These are phyloP conservation scores for Ganoderma lingzhi DNA, from an alignment of 1,284 basidiomycete genomes.

Conservation along the genomic window DNA sequence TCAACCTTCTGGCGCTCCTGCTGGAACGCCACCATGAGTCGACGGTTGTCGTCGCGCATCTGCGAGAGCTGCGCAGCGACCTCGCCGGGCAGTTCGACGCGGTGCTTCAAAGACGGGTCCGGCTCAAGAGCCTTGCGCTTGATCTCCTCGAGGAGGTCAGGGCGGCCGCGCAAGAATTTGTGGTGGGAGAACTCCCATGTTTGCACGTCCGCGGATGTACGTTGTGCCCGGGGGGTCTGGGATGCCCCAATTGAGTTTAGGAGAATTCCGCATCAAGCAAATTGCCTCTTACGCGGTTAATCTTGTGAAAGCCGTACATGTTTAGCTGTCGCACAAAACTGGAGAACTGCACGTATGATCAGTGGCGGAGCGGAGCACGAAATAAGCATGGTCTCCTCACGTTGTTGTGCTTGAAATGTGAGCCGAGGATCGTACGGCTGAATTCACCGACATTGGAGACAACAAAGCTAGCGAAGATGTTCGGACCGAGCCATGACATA, in stretches of 20 bases:
- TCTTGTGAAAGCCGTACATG: constrained; percentile 91
- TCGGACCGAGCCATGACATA: constrained; percentile 14
- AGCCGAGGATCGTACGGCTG: constrained; percentile 79
- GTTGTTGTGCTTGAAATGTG: constrained; percentile 87
- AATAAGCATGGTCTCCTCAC: constrained; percentile 48
- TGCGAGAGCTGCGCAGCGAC: constrained; percentile 72
- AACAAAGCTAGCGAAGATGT: constrained; percentile 60
- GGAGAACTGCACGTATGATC: constrained; percentile 66
- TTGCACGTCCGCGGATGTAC: constrained; percentile 80
- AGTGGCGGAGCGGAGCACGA: neutral
- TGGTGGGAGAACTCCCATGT: constrained; percentile 92
- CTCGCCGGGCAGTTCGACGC: constrained; percentile 82
- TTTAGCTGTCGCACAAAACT: constrained; percentile 91
- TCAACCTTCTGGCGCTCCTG: constrained; percentile 57
- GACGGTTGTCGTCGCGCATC: constrained; percentile 74
- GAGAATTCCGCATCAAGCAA: neutral
- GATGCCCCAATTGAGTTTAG: constrained; percentile 12
- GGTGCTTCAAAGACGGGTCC: constrained; percentile 68
- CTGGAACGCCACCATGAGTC: constrained; percentile 59
- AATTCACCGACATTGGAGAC: constrained; percentile 86
- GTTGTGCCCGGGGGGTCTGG: constrained; percentile 85
- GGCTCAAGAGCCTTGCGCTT: constrained; percentile 86
- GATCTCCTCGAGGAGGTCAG: constrained; percentile 86
- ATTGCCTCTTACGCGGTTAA: constrained; percentile 67
- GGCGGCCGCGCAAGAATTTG: constrained; percentile 84